A percentile compares a stretch with the other conserved stretches of the same genome.
Evolutionary conservation across 495 filamentous ascomycete genomes (phyloP).

Genomic region (Penicillium ochrochloron): DNA sequence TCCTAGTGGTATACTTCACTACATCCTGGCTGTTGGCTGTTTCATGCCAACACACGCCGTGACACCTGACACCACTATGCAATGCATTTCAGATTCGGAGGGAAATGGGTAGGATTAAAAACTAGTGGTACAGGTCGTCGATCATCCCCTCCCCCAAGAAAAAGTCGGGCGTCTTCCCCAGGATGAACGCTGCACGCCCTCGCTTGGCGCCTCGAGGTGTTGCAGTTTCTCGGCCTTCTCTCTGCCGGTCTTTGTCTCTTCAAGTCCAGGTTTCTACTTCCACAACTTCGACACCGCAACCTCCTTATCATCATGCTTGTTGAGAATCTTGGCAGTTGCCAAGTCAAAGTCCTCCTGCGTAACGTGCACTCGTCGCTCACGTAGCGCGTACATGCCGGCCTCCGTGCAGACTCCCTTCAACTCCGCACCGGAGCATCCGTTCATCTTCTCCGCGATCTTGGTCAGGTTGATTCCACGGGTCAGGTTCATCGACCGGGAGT

Average conservation of each 20-base stretch:
- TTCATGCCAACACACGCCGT: constrained; percentile 13
- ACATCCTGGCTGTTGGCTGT: constrained; percentile 1
- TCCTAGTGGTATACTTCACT: not conserved
- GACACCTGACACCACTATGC: constrained; percentile 19
- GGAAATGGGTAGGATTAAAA: constrained; percentile 24
- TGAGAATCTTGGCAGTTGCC: constrained; percentile 98
- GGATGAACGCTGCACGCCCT: constrained; percentile 8
- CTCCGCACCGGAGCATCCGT: constrained; percentile 95
- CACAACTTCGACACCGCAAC: constrained; percentile 86
- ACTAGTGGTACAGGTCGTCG: constrained; percentile 38
- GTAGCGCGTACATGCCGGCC: constrained; percentile 95
- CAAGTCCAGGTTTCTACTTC: constrained; percentile 66
- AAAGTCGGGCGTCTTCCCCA: constrained; percentile 1
- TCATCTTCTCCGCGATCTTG: constrained; percentile 99
- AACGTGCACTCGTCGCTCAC: constrained; percentile 94
- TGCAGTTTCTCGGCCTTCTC: not conserved
- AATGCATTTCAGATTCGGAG: constrained; percentile 7
- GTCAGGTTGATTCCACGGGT: constrained; percentile 96
- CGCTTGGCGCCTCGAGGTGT: constrained; percentile 5
- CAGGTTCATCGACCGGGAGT: constrained; percentile 96
- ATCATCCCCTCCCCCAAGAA: constrained; percentile 6
- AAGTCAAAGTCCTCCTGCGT: constrained; percentile 99
- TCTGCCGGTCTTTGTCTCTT: not conserved
- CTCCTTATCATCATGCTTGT: constrained; percentile 99
- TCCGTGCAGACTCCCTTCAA: constrained; percentile 97